phyloP scores from a whole-genome alignment of 148 eudicot genomes.

The Vaccinium vitisidaea region DNA sequence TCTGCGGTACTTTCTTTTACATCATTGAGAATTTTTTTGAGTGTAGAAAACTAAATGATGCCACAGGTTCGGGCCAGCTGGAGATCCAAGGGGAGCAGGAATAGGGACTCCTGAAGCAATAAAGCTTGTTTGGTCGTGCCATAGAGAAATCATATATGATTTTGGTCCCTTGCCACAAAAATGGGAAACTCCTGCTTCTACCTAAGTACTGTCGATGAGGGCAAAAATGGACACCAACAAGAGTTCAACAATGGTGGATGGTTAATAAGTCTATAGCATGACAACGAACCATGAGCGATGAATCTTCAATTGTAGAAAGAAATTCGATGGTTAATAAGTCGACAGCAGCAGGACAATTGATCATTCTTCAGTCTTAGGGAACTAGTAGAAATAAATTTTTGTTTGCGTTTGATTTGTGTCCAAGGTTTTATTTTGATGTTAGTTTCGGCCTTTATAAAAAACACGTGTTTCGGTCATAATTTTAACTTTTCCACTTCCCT shows the following conservation, averaged over 20 bases:
- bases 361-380: not conserved
- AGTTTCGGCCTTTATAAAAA: not conserved
- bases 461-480: no score
- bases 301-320: not conserved
- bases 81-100: conserved; percentile 99
- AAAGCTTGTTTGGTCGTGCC: conserved; percentile 99
- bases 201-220: not conserved
- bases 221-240: not conserved
- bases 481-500: no score
- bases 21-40: not conserved
- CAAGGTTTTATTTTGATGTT: not conserved
- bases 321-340: no score
- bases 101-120: conserved; percentile 98
- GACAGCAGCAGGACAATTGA: no score
- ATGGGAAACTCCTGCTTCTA: conserved; percentile 61
- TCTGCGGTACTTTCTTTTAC: not conserved
- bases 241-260: not conserved
- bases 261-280: not conserved
- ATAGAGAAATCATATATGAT: conserved; percentile 90
- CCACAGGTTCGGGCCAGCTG: conserved; percentile 94
- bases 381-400: not conserved
- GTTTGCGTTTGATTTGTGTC: not conserved
- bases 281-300: not conserved
- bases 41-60: not conserved
- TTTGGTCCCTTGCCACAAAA: conserved; percentile 74